Conservation (phyloP, 1,284 basidiomycete species). For the Inonotus obliquus region DNA sequence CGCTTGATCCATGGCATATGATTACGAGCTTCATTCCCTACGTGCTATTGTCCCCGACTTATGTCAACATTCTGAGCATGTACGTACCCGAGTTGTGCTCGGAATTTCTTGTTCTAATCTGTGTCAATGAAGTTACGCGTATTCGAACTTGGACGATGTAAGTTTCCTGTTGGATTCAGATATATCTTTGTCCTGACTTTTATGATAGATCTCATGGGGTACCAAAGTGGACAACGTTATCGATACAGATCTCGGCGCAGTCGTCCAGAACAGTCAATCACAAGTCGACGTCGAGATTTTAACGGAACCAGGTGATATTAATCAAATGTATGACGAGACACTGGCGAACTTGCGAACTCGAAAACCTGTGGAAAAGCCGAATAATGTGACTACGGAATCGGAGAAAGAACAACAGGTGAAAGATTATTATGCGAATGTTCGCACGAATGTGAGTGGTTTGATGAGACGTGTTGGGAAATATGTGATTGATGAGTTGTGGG, state of each 20-base stretch:
- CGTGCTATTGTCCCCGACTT: conserved; percentile 82
- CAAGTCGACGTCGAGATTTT: conserved; percentile 89
- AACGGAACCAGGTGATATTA: conserved; percentile 82
- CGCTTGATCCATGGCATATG: conserved; percentile 93
- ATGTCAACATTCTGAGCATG: conserved; percentile 85
- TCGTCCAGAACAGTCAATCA: conserved; percentile 71
- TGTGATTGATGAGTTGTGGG: not conserved
- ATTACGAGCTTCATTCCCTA: conserved; percentile 90
- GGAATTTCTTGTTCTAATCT: not conserved
- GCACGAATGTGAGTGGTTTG: conserved; percentile 71
- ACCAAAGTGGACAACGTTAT: conserved; percentile 77
- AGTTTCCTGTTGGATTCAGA: conserved; percentile 22
- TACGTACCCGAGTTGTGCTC: conserved; percentile 33
- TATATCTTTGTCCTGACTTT: not conserved
- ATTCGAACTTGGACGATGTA: conserved; percentile 79
- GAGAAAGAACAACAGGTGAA: conserved; percentile 70
- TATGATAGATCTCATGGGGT: conserved; percentile 76
- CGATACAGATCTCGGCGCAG: conserved; percentile 75
- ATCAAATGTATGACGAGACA: conserved; percentile 87
- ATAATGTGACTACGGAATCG: conserved; percentile 16
- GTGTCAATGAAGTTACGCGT: conserved; percentile 55
- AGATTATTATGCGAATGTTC: conserved; percentile 86
- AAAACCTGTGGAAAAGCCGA: conserved; percentile 41
- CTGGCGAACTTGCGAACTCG: conserved; percentile 75
- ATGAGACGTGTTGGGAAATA: not conserved